Conservation (phyloP, 202 grass and related monocot genomes). For the Carex sylvatica region DNA sequence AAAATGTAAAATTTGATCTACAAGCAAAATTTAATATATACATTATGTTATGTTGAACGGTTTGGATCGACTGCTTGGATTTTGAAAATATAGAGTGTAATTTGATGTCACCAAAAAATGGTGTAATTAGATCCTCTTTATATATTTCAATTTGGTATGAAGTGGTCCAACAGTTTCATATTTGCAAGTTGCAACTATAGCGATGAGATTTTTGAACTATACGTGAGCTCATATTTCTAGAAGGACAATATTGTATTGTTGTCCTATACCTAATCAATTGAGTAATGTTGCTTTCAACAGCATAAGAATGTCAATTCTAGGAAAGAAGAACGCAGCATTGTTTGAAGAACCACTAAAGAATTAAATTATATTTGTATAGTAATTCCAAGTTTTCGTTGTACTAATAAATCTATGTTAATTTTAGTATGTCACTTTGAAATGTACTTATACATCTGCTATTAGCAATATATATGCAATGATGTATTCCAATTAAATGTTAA, state of each 20-base stretch:
- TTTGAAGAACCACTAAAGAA: background rate
- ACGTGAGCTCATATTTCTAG: constrained; percentile 3
- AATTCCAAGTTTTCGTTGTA: background rate
- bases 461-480: background rate
- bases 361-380: background rate
- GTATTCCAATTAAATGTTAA: background rate
- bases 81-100: too few relatives aligned
- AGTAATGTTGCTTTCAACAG: too few relatives aligned
- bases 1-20: too few relatives aligned
- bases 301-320: background rate
- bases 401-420: background rate
- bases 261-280: background rate
- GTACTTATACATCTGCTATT: background rate
- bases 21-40: too few relatives aligned
- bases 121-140: too few relatives aligned
- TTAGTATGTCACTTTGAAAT: background rate
- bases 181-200: background rate
- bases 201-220: background rate
- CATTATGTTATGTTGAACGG: too few relatives aligned
- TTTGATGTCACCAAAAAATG: too few relatives aligned
- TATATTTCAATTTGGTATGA: background rate
- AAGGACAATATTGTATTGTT: background rate
- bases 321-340: background rate
- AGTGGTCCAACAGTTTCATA: background rate
- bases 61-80: too few relatives aligned